Percentiles rank a stretch among this genome's conserved stretches.
These are phyloP conservation scores for Hymenoscyphus scutula DNA, from an alignment of 2,329 filamentous ascomycete species.

Conservation along the genomic window DNA sequence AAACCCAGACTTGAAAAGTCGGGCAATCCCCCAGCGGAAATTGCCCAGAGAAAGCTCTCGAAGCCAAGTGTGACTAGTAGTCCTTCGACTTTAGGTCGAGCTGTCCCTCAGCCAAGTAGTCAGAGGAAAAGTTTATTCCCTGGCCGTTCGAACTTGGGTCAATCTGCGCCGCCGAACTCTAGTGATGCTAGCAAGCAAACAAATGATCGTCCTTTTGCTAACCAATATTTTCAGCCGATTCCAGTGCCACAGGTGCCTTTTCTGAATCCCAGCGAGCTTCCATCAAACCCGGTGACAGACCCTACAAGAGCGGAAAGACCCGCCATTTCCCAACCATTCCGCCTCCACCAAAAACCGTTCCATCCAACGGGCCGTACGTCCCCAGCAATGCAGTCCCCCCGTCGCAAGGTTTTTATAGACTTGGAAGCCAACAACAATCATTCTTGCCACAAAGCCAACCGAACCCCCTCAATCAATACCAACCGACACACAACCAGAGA, in stretches of 20 bases:
- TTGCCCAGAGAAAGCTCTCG: background rate
- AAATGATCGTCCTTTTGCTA: background rate
- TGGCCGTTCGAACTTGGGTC: background rate
- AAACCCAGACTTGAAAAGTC: background rate
- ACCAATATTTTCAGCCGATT: background rate
- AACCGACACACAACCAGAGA: background rate
- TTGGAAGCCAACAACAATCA: background rate
- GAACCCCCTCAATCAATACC: background rate
- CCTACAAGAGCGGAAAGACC: background rate
- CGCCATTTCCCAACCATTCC: background rate
- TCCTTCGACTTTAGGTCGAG: background rate
- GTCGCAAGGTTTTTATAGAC: background rate
- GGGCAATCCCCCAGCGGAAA: background rate
- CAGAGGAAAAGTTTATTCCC: background rate
- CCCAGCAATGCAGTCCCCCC: background rate
- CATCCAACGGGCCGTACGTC: background rate
- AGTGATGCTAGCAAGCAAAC: background rate
- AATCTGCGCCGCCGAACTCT: background rate
- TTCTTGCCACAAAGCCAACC: background rate
- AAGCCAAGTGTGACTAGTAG: background rate
- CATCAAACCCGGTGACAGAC: slow-evolving; percentile 6
- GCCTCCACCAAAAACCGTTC: background rate
- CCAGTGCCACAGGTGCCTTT: background rate
- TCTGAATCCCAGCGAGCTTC: background rate
- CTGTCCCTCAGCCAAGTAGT: background rate